Evolutionary conservation across 108 stramenopile species (phyloP), one percentile per base, ranked within the genome.

Genomic region (Fistulifera solaris): DNA sequence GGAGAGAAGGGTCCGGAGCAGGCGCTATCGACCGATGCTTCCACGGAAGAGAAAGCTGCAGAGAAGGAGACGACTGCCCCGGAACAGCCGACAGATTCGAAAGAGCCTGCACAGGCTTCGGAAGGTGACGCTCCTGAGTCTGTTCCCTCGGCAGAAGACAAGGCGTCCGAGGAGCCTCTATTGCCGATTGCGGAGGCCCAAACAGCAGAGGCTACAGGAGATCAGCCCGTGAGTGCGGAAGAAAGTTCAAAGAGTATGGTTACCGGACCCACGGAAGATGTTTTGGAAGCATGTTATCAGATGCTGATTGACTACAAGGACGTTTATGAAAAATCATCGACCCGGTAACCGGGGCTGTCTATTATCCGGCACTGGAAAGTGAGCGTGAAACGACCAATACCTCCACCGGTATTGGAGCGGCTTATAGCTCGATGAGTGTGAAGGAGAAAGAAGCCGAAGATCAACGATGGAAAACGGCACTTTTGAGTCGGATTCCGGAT

Each of bases 401-500:
- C 10, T 57, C 55, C 14, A 63, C 58, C 12, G 63, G 55, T 13
- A 62, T 77, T 40, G 70, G 70, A 4, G 70, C 70, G 2, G 22
- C 28, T 5, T 13, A 58, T 23, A 63, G 73, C 19, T 22, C 54
- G 42, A 56, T 73, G 38, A 56, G 43, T 17, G 58, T 57, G 6
- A 56, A 69, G 38, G 80, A 84, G 46, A 59, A 63, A 27, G 68
- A 76, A 27, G 38, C 56, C 16, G 87, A 89, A 43, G 69, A 66
- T 61, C 62, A 62, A 47, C 72, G 83, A 12, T 89, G 83, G 83
- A 65, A 73, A 27, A 72, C 70, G 10, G 66, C 75, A 28, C 52
- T 85, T 24, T 50, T 72, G 19, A 54, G 59, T 2, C 61, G 66
- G 42, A 83, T 89, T 61, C 81, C 79, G 0, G 62, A 81, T 18